These are phyloP conservation scores for Pleomassaria siparia DNA, from an alignment of 2,329 filamentous ascomycete genomes.

Conservation along the genomic window DNA sequence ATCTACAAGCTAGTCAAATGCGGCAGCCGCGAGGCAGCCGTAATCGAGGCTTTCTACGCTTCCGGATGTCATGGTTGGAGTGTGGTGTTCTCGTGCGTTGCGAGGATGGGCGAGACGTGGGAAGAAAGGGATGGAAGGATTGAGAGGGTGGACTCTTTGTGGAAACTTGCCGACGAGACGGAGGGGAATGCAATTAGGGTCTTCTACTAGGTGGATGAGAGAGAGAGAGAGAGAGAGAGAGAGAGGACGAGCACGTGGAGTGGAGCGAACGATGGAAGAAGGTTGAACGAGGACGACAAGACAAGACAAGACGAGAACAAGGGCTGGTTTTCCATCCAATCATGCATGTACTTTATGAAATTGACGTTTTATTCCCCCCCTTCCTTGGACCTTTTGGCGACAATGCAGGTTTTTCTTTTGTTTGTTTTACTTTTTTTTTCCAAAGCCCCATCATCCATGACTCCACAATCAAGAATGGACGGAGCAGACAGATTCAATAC, in stretches of 20 bases:
- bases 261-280: too few species aligned
- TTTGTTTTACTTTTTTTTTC: too few species aligned
- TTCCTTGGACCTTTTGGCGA: too few species aligned
- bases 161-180: slow-evolving; percentile 23
- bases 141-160: slow-evolving; percentile 25
- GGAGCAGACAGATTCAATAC: too few species aligned
- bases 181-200: slow-evolving; percentile 21
- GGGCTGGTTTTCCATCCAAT: too few species aligned
- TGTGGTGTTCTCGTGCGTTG: slow-evolving; percentile 34
- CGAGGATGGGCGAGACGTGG: slow-evolving; percentile 25
- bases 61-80: slow-evolving; percentile 34
- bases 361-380: too few species aligned
- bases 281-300: too few species aligned
- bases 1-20: slow-evolving; percentile 36
- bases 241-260: background rate
- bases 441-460: too few species aligned
- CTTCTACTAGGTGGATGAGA: slow-evolving; percentile 26
- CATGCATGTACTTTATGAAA: too few species aligned
- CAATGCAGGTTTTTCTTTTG: too few species aligned
- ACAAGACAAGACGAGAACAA: too few species aligned
- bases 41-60: slow-evolving; percentile 31
- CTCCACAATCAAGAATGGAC: too few species aligned
- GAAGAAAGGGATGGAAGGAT: slow-evolving; percentile 18
- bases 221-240: background rate
- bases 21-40: slow-evolving; percentile 35